phyloP scores from a whole-genome alignment of 768 basidiomycete genomes.

The Amanita phalloides region DNA sequence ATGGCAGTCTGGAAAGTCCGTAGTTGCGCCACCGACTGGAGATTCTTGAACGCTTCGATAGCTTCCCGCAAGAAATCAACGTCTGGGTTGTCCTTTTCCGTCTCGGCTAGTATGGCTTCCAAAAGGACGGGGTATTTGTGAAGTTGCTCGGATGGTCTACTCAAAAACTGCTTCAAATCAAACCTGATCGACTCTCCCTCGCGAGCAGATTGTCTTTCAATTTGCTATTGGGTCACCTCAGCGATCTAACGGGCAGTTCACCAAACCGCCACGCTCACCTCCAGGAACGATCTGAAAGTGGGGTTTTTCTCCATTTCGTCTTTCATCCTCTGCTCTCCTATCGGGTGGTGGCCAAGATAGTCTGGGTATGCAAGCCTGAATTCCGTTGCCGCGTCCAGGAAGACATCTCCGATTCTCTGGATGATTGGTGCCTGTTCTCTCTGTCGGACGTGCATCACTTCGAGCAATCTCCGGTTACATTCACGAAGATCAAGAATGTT shows the following conservation, averaged over 20 bases:
- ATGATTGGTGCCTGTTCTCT: slow-evolving; percentile 79
- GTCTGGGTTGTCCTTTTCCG: slow-evolving; percentile 73
- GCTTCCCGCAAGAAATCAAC: slow-evolving; percentile 73
- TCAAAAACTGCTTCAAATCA: slow-evolving; percentile 72
- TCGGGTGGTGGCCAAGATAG: slow-evolving; percentile 79
- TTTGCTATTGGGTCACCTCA: slow-evolving; percentile 21
- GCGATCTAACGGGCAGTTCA: not conserved
- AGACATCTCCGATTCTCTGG: slow-evolving; percentile 79
- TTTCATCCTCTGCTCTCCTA: slow-evolving; percentile 78
- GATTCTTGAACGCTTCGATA: slow-evolving; percentile 67
- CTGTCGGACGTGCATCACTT: slow-evolving; percentile 77
- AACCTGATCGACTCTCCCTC: slow-evolving; percentile 28
- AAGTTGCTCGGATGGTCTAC: slow-evolving; percentile 73
- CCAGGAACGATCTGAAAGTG: slow-evolving; percentile 76
- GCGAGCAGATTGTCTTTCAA: slow-evolving; percentile 27
- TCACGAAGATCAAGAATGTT: slow-evolving; percentile 81
- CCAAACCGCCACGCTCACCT: slow-evolving; percentile 37
- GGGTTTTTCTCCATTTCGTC: slow-evolving; percentile 80
- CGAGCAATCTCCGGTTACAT: slow-evolving; percentile 71
- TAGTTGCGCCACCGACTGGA: slow-evolving; percentile 74
- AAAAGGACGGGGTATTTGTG: slow-evolving; percentile 81
- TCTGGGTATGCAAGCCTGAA: slow-evolving; percentile 78
- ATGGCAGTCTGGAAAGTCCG: slow-evolving; percentile 86
- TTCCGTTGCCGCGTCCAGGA: slow-evolving; percentile 77
- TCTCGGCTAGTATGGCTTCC: slow-evolving; percentile 80